These are phyloP conservation scores for Aspergillus sparsus DNA, from an alignment of 495 filamentous ascomycete species.

Conservation along the genomic window DNA sequence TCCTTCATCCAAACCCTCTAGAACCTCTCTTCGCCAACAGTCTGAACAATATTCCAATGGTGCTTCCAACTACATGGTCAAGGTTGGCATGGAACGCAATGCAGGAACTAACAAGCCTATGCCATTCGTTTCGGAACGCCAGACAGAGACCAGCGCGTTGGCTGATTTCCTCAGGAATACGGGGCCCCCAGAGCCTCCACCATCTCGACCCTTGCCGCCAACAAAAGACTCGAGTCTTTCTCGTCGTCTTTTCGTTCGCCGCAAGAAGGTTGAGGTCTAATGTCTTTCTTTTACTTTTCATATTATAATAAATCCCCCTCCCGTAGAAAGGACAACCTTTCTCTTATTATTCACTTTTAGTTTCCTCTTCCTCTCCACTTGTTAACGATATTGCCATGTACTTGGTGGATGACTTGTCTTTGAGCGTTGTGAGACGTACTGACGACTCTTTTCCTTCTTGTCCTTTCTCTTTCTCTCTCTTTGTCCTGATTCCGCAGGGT, in stretches of 20 bases:
- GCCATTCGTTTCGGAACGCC: slow-evolving; percentile 30
- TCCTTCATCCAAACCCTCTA: slow-evolving; percentile 35
- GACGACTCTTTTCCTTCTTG: slow-evolving; percentile 35
- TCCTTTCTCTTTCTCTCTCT: slow-evolving; percentile 21
- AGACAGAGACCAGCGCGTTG: slow-evolving; percentile 66
- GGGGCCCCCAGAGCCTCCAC: slow-evolving; percentile 60
- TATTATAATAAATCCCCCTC: slow-evolving; percentile 6
- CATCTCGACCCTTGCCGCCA: slow-evolving; percentile 20
- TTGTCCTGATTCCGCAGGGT: slow-evolving; percentile 2
- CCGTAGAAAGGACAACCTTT: slow-evolving; percentile 1
- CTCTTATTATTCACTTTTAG: slow-evolving; percentile 8
- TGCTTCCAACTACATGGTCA: slow-evolving; percentile 42
- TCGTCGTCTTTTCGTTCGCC: slow-evolving; percentile 44
- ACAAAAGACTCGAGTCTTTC: slow-evolving; percentile 37
- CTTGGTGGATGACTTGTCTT: slow-evolving; percentile 33
- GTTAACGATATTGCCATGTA: slow-evolving; percentile 24
- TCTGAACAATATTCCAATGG: slow-evolving; percentile 24
- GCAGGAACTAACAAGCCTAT: slow-evolving; percentile 28
- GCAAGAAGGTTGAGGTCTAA: slow-evolving; percentile 46
- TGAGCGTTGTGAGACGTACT: slow-evolving; percentile 38
- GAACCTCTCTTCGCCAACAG: slow-evolving; percentile 38
- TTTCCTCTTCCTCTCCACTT: slow-evolving; percentile 8
- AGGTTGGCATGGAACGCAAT: slow-evolving; percentile 42
- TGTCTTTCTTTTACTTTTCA: slow-evolving; percentile 2
- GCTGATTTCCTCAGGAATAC: slow-evolving; percentile 79